Conservation (phyloP, 345 rosid species). For the Eucalyptus regnans region DNA sequence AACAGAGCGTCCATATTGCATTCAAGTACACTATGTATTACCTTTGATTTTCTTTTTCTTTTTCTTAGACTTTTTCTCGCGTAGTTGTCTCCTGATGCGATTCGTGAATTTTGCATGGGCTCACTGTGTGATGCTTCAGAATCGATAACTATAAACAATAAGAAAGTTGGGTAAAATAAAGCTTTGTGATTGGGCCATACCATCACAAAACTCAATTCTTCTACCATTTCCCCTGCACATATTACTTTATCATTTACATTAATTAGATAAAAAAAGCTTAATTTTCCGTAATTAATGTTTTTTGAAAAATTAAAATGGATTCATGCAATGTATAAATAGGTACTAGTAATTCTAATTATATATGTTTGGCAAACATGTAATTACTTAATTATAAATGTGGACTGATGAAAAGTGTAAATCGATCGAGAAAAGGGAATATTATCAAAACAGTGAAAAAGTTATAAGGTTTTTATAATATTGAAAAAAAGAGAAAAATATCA, state of each 20-base stretch:
- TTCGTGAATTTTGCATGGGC: background rate
- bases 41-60: too few species aligned
- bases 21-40: background rate
- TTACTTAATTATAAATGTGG: background rate
- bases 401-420: background rate
- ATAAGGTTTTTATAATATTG: too few species aligned
- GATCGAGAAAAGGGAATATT: background rate
- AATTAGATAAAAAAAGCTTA: background rate
- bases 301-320: background rate
- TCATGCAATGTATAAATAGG: too few species aligned
- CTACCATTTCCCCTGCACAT: background rate
- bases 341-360: too few species aligned
- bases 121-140: background rate
- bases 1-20: background rate
- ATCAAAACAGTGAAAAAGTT: background rate
- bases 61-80: too few species aligned
- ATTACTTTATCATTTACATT: background rate
- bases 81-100: too few species aligned
- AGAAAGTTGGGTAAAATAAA: background rate
- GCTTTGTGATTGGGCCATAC: background rate
- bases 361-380: too few species aligned
- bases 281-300: background rate
- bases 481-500: background rate
- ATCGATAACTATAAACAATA: background rate
- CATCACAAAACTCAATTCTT: background rate